Conservation (phyloP, 2,329 filamentous ascomycete species). For the Colletotrichum zoysiae region DNA sequence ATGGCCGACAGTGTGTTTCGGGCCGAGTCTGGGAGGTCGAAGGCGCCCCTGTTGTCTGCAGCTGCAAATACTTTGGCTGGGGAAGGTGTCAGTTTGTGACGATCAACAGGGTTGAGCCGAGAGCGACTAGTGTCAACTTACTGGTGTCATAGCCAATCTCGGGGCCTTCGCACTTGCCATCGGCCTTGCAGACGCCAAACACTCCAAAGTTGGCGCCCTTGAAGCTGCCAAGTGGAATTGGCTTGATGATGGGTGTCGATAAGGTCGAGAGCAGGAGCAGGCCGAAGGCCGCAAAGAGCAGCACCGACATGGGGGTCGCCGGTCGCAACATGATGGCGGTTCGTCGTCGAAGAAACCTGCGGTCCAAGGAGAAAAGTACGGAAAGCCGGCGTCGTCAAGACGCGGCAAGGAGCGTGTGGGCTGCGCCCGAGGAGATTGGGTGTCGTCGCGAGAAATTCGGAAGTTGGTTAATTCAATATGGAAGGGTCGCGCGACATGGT, state of each 20-base stretch:
- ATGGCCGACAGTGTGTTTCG: constrained; percentile 83
- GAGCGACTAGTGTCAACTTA: constrained; percentile 59
- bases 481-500: constrained; percentile 34
- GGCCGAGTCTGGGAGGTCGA: constrained; percentile 67
- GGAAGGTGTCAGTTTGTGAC: constrained; percentile 13
- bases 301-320: constrained; percentile 88
- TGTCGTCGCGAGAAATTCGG: constrained; percentile 11
- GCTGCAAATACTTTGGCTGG: constrained; percentile 27
- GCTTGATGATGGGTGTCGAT: constrained; percentile 90
- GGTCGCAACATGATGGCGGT: constrained; percentile 82
- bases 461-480: constrained; percentile 18
- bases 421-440: constrained; percentile 6
- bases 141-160: constrained; percentile 88
- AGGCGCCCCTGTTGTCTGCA: constrained; percentile 54
- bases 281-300: constrained; percentile 87
- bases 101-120: not conserved
- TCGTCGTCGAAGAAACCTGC: constrained; percentile 50
- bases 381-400: constrained; percentile 59
- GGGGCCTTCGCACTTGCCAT: constrained; percentile 74
- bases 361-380: constrained; percentile 46
- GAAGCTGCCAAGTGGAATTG: constrained; percentile 85
- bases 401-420: constrained; percentile 51
- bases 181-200: constrained; percentile 84
- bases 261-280: constrained; percentile 88
- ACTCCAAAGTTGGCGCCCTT: constrained; percentile 87